phyloP scores from a whole-genome alignment of 192 early-diverging fungal genomes.

The Mortierella hygrophila region DNA sequence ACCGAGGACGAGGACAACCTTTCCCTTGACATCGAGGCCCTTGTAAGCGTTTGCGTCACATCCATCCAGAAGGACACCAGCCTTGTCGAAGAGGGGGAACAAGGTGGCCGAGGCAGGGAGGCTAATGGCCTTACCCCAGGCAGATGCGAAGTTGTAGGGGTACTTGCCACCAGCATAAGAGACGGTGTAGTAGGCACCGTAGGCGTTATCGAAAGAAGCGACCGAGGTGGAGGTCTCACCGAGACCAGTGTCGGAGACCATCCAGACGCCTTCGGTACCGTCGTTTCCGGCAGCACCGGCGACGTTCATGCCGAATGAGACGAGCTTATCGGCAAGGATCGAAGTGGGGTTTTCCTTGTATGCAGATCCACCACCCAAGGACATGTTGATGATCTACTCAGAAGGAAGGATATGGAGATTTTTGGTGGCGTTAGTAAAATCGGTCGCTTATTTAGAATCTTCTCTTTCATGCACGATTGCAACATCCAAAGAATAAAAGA shows the following conservation, averaged over 20 bases:
- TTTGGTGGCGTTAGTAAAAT: neutral
- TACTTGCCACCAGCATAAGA: slow-evolving; percentile 11
- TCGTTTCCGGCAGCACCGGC: slow-evolving; percentile 82
- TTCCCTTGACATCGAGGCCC: slow-evolving; percentile 24
- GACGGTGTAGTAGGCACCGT: slow-evolving; percentile 32
- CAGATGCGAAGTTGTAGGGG: slow-evolving; percentile 20
- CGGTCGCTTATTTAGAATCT: neutral
- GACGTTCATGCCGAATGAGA: slow-evolving; percentile 65
- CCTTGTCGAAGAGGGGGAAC: slow-evolving; percentile 33
- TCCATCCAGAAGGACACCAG: slow-evolving; percentile 34
- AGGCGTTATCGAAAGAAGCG: slow-evolving; percentile 68
- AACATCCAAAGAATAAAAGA: slow-evolving; percentile 49
- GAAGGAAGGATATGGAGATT: neutral
- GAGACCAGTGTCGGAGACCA: slow-evolving; percentile 67
- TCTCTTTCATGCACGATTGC: neutral
- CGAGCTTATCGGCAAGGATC: slow-evolving; percentile 60
- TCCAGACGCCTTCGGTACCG: slow-evolving; percentile 73
- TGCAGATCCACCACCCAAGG: slow-evolving; percentile 72
- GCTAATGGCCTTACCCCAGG: slow-evolving; percentile 38
- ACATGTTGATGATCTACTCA: slow-evolving; percentile 71
- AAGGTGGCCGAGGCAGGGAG: slow-evolving; percentile 41
- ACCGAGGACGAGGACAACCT: slow-evolving; percentile 34
- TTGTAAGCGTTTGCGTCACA: slow-evolving; percentile 15
- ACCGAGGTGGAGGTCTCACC: slow-evolving; percentile 68
- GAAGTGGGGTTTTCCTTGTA: slow-evolving; percentile 69